phyloP scores from a whole-genome alignment of 2,329 filamentous ascomycete genomes.

The Fusarium sp. region DNA sequence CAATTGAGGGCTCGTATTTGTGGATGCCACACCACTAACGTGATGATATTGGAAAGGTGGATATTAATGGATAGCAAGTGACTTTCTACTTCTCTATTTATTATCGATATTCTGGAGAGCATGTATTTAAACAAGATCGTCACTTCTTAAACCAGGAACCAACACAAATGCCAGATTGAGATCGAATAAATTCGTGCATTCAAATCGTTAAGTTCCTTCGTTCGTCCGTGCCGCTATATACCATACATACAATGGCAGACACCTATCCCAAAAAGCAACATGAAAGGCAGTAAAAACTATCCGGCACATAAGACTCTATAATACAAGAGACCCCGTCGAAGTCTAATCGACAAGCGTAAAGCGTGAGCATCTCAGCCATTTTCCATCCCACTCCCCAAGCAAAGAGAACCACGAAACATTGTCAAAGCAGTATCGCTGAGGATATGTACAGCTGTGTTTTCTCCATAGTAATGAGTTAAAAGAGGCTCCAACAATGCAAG shows the following conservation, averaged over 20 bases:
- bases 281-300: slow-evolving; percentile 25
- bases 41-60: background rate
- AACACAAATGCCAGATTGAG: background rate
- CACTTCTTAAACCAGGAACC: background rate
- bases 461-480: slow-evolving; percentile 10
- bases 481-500: slow-evolving; percentile 27
- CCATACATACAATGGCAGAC: slow-evolving; percentile 24
- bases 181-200: slow-evolving; percentile 20
- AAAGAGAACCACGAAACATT: slow-evolving; percentile 20
- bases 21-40: background rate
- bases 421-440: slow-evolving; percentile 13
- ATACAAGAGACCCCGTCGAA: slow-evolving; percentile 29
- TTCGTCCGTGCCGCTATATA: slow-evolving; percentile 34
- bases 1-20: slow-evolving; percentile 16
- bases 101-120: background rate
- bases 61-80: background rate
- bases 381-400: slow-evolving; percentile 16
- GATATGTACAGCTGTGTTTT: slow-evolving; percentile 10
- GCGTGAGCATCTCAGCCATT: slow-evolving; percentile 22
- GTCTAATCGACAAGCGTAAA: slow-evolving; percentile 14
- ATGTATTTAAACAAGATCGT: background rate
- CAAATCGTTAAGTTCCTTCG: slow-evolving; percentile 37
- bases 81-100: too few species aligned
- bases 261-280: slow-evolving; percentile 31
- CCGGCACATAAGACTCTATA: slow-evolving; percentile 36